These are phyloP conservation scores for Wakefieldia striispora DNA, from an alignment of 768 basidiomycete genomes.

Conservation along the genomic window DNA sequence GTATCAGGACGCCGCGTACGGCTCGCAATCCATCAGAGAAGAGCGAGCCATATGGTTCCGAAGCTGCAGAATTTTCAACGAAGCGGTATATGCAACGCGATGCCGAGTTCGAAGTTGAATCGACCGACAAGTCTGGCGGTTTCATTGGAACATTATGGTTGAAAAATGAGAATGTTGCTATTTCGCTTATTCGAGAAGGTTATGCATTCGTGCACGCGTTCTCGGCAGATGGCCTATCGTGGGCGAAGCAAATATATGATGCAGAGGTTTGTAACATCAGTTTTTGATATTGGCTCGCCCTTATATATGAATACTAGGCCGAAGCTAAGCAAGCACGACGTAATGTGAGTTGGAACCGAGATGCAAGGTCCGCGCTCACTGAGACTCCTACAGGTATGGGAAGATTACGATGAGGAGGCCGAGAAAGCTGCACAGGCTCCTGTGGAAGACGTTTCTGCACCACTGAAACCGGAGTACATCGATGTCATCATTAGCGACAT, in stretches of 20 bases:
- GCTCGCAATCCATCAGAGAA: constrained; percentile 81
- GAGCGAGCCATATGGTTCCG: constrained; percentile 83
- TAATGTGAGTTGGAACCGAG: constrained; percentile 54
- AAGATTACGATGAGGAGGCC: constrained; percentile 73
- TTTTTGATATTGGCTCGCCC: neutral
- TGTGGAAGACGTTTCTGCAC: constrained; percentile 44
- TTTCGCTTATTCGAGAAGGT: constrained; percentile 82
- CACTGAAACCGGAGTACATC: constrained; percentile 80
- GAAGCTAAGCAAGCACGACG: constrained; percentile 79
- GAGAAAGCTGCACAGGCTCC: constrained; percentile 51
- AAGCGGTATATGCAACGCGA: constrained; percentile 91
- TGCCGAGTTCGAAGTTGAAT: constrained; percentile 88
- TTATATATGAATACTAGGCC: constrained; percentile 40
- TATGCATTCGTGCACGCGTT: constrained; percentile 85
- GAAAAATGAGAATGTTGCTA: constrained; percentile 84
- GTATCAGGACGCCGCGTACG: constrained; percentile 87
- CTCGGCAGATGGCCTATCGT: constrained; percentile 80
- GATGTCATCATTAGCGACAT: constrained; percentile 93
- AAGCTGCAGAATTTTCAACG: constrained; percentile 77
- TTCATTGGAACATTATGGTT: constrained; percentile 88
- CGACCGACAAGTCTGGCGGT: constrained; percentile 91
- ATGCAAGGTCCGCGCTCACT: neutral
- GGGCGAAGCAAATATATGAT: constrained; percentile 75
- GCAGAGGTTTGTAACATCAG: constrained; percentile 63
- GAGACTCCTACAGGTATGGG: constrained; percentile 67